Evolutionary conservation across 1,284 basidiomycete genomes (phyloP).

Genomic region (Cutaneotrichosporon sp.): DNA sequence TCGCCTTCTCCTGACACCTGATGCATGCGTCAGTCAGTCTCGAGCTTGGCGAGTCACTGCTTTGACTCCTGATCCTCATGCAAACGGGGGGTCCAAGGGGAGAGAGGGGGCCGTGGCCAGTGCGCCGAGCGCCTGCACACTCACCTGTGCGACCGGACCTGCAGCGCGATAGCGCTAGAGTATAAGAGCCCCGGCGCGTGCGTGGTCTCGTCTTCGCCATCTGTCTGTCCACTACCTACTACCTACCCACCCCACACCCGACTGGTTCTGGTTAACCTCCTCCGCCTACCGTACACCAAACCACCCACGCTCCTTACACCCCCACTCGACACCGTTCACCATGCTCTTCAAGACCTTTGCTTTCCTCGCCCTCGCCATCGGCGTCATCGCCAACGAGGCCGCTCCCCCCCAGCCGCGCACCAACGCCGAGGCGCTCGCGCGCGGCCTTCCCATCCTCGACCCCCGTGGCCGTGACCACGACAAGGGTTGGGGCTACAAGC

Average conservation of each 20-base stretch:
- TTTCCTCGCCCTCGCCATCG: slow-evolving; percentile 1
- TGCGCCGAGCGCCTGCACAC: not conserved
- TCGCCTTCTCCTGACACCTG: not conserved
- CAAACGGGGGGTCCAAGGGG: not conserved
- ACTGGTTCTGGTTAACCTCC: not conserved
- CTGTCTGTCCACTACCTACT: not conserved
- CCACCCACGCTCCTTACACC: slow-evolving; percentile 3
- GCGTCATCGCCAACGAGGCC: slow-evolving; percentile 1
- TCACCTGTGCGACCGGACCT: not conserved
- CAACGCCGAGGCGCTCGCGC: slow-evolving; percentile 7
- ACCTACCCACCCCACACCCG: not conserved
- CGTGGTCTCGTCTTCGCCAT: slow-evolving; percentile 1
- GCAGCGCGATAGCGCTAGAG: not conserved
- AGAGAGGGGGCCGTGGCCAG: not conserved
- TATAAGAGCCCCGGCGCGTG: not conserved
- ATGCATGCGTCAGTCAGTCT: not conserved
- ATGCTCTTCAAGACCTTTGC: not conserved
- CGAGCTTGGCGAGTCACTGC: not conserved
- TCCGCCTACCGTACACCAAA: not conserved
- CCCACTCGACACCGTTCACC: not conserved
- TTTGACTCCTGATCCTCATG: not conserved
- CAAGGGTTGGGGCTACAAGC: not conserved
- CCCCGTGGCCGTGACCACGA: not conserved
- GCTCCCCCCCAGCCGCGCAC: not conserved
- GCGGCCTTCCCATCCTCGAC: not conserved